Evolutionary conservation across 2,329 filamentous ascomycete species (phyloP).

Genomic region (Sphaerulina vaccinii): DNA sequence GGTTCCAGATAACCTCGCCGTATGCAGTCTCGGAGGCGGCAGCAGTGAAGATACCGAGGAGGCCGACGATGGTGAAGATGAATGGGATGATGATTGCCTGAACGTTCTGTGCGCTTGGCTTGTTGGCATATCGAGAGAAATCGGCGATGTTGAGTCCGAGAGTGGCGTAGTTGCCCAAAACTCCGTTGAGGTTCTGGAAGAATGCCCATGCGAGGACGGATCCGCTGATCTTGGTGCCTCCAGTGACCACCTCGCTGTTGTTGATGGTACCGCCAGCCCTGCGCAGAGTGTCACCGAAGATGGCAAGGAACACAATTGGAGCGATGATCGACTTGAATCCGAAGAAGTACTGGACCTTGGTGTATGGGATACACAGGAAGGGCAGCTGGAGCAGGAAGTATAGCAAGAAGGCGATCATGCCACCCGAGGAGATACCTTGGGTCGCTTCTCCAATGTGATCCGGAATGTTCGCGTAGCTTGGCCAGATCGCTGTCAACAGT

Average conservation of each 20-base stretch:
- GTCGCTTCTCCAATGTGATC: constrained; percentile 50
- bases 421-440: constrained; percentile 55
- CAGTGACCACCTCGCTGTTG: constrained; percentile 34
- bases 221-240: constrained; percentile 31
- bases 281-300: constrained; percentile 34
- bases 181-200: constrained; percentile 32
- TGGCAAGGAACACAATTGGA: constrained; percentile 36
- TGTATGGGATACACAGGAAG: constrained; percentile 55
- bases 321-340: constrained; percentile 45
- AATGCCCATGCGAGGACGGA: constrained; percentile 33
- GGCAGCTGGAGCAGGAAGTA: constrained; percentile 56
- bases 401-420: constrained; percentile 57
- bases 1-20: constrained; percentile 44
- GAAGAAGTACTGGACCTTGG: constrained; percentile 34
- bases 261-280: constrained; percentile 33
- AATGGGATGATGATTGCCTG: constrained; percentile 46
- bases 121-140: constrained; percentile 37
- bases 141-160: constrained; percentile 37
- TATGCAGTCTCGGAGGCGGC: constrained; percentile 54
- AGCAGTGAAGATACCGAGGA: constrained; percentile 52
- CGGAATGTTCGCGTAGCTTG: constrained; percentile 52
- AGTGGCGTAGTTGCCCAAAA: constrained; percentile 37
- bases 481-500: constrained; percentile 52
- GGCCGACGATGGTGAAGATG: constrained; percentile 50
- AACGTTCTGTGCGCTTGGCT: constrained; percentile 33